Evolutionary conservation across 805 yeast species (phyloP), one percentile per base, ranked within the genome.

Genomic region (Suhomyces sp.): DNA sequence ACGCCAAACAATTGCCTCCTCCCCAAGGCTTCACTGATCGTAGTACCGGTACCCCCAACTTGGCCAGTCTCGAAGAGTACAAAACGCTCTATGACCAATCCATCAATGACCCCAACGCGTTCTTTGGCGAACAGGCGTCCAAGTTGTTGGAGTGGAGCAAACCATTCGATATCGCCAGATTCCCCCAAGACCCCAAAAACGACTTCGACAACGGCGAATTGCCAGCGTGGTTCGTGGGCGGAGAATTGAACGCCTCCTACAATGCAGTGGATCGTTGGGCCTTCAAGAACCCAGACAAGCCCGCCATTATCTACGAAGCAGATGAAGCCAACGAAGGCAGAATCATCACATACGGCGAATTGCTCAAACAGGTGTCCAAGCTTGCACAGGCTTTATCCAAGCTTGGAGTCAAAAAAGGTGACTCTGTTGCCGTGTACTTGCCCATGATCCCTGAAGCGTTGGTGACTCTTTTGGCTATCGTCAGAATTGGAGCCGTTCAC

Each of bases 381-480:
- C 80, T 88, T 50, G 96, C 98, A 9, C 90, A 84, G 50, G 83
- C 87, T 27, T 75, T 93, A 58, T 69, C 75, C 45, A 74, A 81
- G 39, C 80, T 88, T 77, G 98, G 98, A 38, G 91, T 91, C 49
- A 69, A 74, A 50, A 86, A 87, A 64, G 98, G 98, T 56, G 98
- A 91, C 58, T 85, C 95, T 18, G 98, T 91, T 39, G 98, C 97
- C 32, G 85, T 91, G 40, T 91, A 91, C 65, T 70, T 91, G 59
- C 98, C 98, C 56, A 91, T 93, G 98, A 90, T 90, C 43, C 95
- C 98, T 32, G 96, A 90, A 68, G 96, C 97, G 14, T 71, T 93
- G 43, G 79, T 93, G 38, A 84, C 98, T n/a, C 78, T 91, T 76
- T 72, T 91, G 55, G 98, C 98, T 30, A 81, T 88, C 55, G 85